Evolutionary conservation across 2,329 filamentous ascomycete species (phyloP).

Genomic region (Diaporthe aspalathi): DNA sequence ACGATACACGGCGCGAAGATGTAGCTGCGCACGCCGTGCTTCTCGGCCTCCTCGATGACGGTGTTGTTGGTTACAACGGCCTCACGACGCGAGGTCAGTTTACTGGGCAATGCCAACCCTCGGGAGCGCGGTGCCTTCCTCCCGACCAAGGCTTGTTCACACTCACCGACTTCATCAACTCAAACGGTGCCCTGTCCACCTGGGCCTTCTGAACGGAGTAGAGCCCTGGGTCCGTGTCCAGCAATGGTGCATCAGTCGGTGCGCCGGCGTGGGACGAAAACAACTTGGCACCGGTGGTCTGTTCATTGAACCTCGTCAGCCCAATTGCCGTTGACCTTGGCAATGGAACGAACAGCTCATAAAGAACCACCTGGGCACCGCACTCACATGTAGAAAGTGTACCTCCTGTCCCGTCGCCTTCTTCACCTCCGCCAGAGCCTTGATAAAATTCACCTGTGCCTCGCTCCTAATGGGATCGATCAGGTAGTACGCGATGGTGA

Average conservation of each 20-base stretch:
- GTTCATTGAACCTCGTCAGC: not conserved
- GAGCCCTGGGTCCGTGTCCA: slow-evolving; percentile 57
- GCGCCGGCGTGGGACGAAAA: slow-evolving; percentile 60
- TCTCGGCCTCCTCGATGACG: slow-evolving; percentile 57
- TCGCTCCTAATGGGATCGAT: slow-evolving; percentile 53
- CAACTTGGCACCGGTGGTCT: slow-evolving; percentile 64
- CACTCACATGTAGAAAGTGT: slow-evolving; percentile 59
- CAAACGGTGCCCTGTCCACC: slow-evolving; percentile 37
- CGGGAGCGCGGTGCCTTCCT: not conserved
- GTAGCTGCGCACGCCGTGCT: slow-evolving; percentile 58
- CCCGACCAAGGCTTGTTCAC: no score
- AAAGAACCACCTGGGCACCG: not conserved
- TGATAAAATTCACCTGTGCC: slow-evolving; percentile 55
- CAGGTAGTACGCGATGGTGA: slow-evolving; percentile 61
- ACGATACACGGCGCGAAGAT: slow-evolving; percentile 67
- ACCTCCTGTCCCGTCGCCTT: slow-evolving; percentile 53
- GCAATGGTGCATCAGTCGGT: slow-evolving; percentile 53
- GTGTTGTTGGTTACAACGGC: slow-evolving; percentile 54
- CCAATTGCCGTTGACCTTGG: no score
- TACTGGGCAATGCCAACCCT: no score
- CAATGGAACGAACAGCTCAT: not conserved
- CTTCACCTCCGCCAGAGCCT: slow-evolving; percentile 58
- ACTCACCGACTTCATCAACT: slow-evolving; percentile 6
- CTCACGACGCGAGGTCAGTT: slow-evolving; percentile 42
- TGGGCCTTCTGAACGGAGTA: slow-evolving; percentile 57